Conservation (phyloP, 2,329 filamentous ascomycete genomes). For the Cladosporium sp. region DNA sequence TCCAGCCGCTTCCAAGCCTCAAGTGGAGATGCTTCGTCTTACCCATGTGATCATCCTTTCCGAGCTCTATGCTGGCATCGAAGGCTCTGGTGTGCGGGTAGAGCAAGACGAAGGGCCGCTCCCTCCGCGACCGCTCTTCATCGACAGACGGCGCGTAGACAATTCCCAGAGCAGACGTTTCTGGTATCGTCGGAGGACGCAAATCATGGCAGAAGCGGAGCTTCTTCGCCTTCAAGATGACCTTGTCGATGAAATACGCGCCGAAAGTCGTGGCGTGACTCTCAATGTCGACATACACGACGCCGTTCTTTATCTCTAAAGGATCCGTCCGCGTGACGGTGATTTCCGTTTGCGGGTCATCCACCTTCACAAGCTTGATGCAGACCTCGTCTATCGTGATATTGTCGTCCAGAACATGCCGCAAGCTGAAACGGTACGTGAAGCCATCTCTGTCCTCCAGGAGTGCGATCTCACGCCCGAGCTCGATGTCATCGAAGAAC, state of each 20-base stretch:
- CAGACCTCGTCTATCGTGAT: slow-evolving; percentile 60
- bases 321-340: slow-evolving; percentile 50
- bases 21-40: slow-evolving; percentile 72
- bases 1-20: slow-evolving; percentile 66
- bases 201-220: slow-evolving; percentile 61
- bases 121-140: slow-evolving; percentile 10
- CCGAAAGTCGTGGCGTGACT: slow-evolving; percentile 59
- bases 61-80: slow-evolving; percentile 59
- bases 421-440: slow-evolving; percentile 59
- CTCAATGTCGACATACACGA: slow-evolving; percentile 47
- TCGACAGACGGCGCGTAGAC: slow-evolving; percentile 8
- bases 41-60: slow-evolving; percentile 71
- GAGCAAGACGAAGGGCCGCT: slow-evolving; percentile 51
- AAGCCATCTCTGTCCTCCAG: slow-evolving; percentile 67
- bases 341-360: slow-evolving; percentile 59
- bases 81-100: slow-evolving; percentile 67
- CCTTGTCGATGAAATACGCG: slow-evolving; percentile 66
- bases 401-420: slow-evolving; percentile 65
- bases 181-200: slow-evolving; percentile 30
- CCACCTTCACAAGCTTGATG: slow-evolving; percentile 55
- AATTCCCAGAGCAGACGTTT: slow-evolving; percentile 7
- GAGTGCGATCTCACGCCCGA: slow-evolving; percentile 61
- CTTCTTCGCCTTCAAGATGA: slow-evolving; percentile 59
- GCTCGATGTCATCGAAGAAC: slow-evolving; percentile 65
- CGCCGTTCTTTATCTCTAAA: slow-evolving; percentile 50